Evolutionary conservation across 2,329 filamentous ascomycete genomes (phyloP).

Genomic region (Phialophora verrucosa): DNA sequence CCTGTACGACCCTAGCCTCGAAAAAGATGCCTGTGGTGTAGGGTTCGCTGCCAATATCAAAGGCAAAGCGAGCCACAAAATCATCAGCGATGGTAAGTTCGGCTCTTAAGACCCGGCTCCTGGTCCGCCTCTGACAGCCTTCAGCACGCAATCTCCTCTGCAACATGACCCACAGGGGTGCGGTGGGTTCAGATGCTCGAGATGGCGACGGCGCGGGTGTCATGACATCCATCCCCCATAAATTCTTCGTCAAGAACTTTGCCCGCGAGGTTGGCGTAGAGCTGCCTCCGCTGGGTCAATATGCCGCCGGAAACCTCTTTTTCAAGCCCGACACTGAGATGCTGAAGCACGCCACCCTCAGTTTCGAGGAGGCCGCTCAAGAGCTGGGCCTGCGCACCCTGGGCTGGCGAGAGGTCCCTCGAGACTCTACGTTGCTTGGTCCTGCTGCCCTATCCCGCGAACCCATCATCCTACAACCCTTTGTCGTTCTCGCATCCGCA

Average conservation of each 20-base stretch:
- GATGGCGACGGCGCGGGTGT: conserved; percentile 98
- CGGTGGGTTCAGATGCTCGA: conserved; percentile 94
- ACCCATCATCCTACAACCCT: conserved; percentile 93
- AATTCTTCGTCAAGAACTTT: conserved; percentile 98
- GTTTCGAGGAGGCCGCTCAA: conserved; percentile 92
- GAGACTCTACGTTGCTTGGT: conserved; percentile 89
- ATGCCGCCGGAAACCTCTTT: conserved; percentile 96
- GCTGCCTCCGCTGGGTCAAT: conserved; percentile 86
- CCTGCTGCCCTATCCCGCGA: conserved; percentile 92
- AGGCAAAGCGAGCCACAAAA: conserved; percentile 96
- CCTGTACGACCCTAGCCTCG: conserved; percentile 92
- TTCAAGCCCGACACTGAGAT: conserved; percentile 96
- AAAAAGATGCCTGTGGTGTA: conserved; percentile 99
- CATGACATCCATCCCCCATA: conserved; percentile 98
- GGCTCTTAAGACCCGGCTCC: background rate
- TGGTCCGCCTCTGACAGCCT: conserved; percentile 33
- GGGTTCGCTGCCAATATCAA: conserved; percentile 99
- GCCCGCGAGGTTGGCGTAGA: conserved; percentile 86
- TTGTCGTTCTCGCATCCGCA: conserved; percentile 83
- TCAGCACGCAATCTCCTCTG: conserved; percentile 89
- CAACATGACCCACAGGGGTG: conserved; percentile 99
- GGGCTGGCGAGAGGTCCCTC: conserved; percentile 94
- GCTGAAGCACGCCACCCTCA: conserved; percentile 85
- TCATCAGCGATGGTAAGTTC: conserved; percentile 89
- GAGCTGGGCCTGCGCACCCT: conserved; percentile 85